Percentiles rank a stretch among this genome's conserved stretches.
Conservation (phyloP, 2,329 filamentous ascomycete species). For the Metarhizium brunneum region DNA sequence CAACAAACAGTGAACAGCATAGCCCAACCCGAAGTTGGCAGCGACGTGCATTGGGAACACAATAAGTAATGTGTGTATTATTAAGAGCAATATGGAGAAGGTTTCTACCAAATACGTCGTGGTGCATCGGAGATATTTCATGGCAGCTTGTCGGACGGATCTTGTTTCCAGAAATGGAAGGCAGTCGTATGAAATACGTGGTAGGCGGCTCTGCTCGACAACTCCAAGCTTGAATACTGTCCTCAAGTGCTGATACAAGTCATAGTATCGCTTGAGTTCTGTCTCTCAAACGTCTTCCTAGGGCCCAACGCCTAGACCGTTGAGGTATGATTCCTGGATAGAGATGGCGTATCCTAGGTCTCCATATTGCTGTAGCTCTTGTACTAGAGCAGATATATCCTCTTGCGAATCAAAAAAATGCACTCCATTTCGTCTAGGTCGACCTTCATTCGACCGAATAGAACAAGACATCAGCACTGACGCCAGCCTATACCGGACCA, state of each 20-base stretch:
- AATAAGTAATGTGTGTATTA: not conserved
- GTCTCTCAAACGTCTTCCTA: not conserved
- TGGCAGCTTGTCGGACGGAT: not conserved
- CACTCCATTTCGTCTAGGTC: not conserved
- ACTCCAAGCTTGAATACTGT: not conserved
- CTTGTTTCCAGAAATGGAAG: not conserved
- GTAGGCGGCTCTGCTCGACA: not conserved
- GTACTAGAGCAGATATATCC: not conserved
- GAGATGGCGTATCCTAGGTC: not conserved
- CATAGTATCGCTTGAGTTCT: not conserved
- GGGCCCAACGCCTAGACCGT: not conserved
- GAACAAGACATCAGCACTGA: too few species aligned
- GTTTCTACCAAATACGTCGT: not conserved
- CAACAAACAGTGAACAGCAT: not conserved
- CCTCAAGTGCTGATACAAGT: not conserved
- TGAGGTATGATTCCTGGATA: not conserved
- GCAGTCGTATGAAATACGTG: not conserved
- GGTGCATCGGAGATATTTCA: not conserved
- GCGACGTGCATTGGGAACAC: not conserved
- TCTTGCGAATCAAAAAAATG: not conserved
- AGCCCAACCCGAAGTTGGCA: not conserved
- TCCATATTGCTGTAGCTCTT: not conserved
- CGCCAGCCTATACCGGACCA: too few species aligned
- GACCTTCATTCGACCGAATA: not conserved
- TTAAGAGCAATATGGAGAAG: not conserved